phyloP scores from a whole-genome alignment of 2,329 filamentous ascomycete species.

The Diaporthe ampelina region DNA sequence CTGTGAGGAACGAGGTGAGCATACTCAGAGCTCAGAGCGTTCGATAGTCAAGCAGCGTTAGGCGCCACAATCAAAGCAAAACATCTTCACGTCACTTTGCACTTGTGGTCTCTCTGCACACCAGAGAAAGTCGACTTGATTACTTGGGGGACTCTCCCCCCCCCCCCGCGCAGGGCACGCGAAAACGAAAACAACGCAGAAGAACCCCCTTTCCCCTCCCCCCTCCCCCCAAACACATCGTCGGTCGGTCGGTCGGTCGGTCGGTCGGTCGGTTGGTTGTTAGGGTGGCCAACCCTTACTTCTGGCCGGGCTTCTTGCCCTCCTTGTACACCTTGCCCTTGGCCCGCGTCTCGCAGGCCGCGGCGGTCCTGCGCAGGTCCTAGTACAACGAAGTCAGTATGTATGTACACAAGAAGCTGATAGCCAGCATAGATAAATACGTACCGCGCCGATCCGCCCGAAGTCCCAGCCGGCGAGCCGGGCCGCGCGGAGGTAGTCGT shows the following conservation, averaged over 20 bases:
- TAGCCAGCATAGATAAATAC: neutral
- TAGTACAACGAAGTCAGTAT: neutral
- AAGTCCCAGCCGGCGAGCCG: neutral
- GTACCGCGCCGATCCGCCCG: neutral
- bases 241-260: neutral
- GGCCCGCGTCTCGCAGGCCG: constrained; percentile 14
- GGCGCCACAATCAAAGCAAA: neutral
- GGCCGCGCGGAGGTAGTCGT: neutral
- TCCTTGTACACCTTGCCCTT: neutral
- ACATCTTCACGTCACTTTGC: neutral
- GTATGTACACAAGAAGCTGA: too few relatives aligned
- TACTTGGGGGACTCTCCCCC: neutral
- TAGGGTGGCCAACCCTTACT: neutral
- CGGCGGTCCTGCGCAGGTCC: neutral
- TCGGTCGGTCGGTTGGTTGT: neutral
- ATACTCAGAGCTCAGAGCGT: neutral
- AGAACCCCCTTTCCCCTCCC: neutral
- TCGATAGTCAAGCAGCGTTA: neutral
- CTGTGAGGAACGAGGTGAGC: neutral
- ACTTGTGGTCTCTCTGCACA: neutral
- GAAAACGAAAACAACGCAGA: neutral
- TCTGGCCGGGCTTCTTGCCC: neutral
- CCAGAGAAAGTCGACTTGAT: neutral
- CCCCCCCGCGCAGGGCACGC: neutral
- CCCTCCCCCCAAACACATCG: neutral